Conservation (phyloP, 805 yeast genomes). For the Starmerella floricola region DNA sequence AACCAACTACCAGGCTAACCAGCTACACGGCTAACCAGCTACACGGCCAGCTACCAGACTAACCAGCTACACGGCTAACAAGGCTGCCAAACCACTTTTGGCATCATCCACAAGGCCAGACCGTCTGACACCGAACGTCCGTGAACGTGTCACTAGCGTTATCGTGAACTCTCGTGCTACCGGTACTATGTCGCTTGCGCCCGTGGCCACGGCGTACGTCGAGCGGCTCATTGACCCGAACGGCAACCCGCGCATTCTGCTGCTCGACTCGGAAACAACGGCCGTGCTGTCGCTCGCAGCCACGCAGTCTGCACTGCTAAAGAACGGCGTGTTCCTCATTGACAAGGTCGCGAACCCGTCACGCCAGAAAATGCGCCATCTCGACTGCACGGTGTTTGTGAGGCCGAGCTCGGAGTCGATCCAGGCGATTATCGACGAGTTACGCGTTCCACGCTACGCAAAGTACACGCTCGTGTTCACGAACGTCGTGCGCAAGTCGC, state of each 20-base stretch:
- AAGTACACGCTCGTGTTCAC: conserved; percentile 68
- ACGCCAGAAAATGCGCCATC: conserved; percentile 63
- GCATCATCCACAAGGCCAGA: too few relatives aligned
- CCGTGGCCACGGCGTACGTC: conserved; percentile 31
- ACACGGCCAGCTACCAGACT: too few relatives aligned
- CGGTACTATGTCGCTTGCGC: conserved; percentile 15
- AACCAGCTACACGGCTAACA: too few relatives aligned
- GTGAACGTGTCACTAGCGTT: too few relatives aligned
- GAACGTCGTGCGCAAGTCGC: conserved; percentile 60
- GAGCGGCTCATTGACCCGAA: conserved; percentile 30
- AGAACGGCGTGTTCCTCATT: conserved; percentile 72
- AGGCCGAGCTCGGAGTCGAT: conserved; percentile 61
- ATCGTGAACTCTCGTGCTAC: too few relatives aligned
- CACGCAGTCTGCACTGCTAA: conserved; percentile 72
- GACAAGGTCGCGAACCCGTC: conserved; percentile 46
- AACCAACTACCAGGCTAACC: too few relatives aligned
- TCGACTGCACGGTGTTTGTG: conserved; percentile 68
- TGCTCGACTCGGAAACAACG: conserved; percentile 71
- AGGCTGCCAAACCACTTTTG: too few relatives aligned
- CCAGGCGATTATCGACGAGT: conserved; percentile 48
- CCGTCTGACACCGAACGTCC: too few relatives aligned
- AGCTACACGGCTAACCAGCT: too few relatives aligned
- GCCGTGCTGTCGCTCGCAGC: conserved; percentile 77
- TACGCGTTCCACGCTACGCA: conserved; percentile 66
- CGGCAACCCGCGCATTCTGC: conserved; percentile 52